Evolutionary conservation across 805 yeast genomes (phyloP).

Genomic region (Yamadazyma insecticola): DNA sequence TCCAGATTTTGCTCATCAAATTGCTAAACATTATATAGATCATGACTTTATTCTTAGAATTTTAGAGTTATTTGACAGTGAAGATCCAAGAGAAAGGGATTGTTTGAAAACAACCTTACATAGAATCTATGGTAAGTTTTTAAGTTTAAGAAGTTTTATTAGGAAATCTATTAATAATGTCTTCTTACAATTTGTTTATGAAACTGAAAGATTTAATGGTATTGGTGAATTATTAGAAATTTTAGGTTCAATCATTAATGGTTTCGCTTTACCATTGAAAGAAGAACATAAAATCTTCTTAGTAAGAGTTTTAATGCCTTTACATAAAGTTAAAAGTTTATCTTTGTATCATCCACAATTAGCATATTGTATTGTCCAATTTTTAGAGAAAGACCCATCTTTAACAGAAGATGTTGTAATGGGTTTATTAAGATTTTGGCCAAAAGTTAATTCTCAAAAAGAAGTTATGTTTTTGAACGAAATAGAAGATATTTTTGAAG

Average conservation of each 20-base stretch:
- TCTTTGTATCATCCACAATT: conserved; percentile 94
- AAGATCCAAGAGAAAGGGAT: conserved; percentile 95
- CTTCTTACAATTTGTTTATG: conserved; percentile 88
- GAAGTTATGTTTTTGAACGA: conserved; percentile 95
- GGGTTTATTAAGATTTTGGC: conserved; percentile 95
- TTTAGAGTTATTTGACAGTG: conserved; percentile 89
- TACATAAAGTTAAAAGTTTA: conserved; percentile 86
- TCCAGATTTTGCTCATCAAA: conserved; percentile 88
- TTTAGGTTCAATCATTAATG: conserved; percentile 93
- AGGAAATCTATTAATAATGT: conserved; percentile 89
- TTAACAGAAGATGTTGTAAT: conserved; percentile 94
- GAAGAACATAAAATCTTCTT: conserved; percentile 94
- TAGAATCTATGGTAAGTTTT: conserved; percentile 91
- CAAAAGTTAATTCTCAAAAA: conserved; percentile 89
- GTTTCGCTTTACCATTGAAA: conserved; percentile 94
- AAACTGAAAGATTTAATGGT: conserved; percentile 94
- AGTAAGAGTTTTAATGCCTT: conserved; percentile 79
- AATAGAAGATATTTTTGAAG: conserved; percentile 94
- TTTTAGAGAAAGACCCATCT: conserved; percentile 87
- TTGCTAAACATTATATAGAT: conserved; percentile 91
- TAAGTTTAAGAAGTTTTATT: conserved; percentile 84
- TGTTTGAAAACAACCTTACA: conserved; percentile 92
- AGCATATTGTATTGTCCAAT: conserved; percentile 95
- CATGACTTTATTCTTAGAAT: conserved; percentile 79
- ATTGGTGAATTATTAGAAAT: conserved; percentile 92